These are phyloP conservation scores for Penicillium rolfsii DNA, from an alignment of 2,329 filamentous ascomycete genomes.

Conservation along the genomic window DNA sequence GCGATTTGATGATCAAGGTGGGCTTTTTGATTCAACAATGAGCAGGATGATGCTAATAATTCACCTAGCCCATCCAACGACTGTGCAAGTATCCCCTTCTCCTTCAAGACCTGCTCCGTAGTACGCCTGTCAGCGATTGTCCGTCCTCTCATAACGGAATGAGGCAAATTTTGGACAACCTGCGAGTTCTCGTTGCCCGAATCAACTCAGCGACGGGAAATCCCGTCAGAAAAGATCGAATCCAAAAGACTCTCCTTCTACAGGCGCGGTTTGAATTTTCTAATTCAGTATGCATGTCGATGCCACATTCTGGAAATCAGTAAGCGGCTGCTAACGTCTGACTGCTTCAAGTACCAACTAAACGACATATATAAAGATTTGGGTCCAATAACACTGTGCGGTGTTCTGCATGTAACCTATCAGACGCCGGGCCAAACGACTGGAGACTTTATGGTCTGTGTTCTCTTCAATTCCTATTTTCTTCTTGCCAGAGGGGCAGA, in stretches of 20 bases:
- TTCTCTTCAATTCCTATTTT: conserved; percentile 80
- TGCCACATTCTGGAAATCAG: not conserved
- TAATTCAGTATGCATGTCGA: conserved; percentile 61
- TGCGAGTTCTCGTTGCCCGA: conserved; percentile 74
- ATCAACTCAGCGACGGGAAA: conserved; percentile 87
- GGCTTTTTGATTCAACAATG: not conserved
- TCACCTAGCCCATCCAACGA: conserved; percentile 79
- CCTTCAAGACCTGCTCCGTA: conserved; percentile 79
- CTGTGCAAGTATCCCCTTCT: conserved; percentile 89
- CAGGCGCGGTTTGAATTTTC: conserved; percentile 80
- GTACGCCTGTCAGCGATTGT: conserved; percentile 83
- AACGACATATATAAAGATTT: conserved; percentile 73
- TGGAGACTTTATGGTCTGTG: conserved; percentile 81
- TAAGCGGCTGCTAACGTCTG: not conserved
- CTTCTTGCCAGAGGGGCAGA: conserved; percentile 72
- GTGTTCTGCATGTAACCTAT: conserved; percentile 81
- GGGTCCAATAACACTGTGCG: conserved; percentile 79
- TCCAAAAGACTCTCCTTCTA: conserved; percentile 82
- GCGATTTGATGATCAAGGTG: conserved; percentile 89
- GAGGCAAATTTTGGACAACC: conserved; percentile 69
- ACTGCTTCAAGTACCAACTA: conserved; percentile 23
- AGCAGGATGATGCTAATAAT: conserved; percentile 20
- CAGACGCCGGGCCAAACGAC: conserved; percentile 68
- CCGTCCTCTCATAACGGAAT: conserved; percentile 80
- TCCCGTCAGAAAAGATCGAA: conserved; percentile 65